Evolutionary conservation across 805 yeast genomes (phyloP).

Genomic region (Wickerhamiella sorbophila): DNA sequence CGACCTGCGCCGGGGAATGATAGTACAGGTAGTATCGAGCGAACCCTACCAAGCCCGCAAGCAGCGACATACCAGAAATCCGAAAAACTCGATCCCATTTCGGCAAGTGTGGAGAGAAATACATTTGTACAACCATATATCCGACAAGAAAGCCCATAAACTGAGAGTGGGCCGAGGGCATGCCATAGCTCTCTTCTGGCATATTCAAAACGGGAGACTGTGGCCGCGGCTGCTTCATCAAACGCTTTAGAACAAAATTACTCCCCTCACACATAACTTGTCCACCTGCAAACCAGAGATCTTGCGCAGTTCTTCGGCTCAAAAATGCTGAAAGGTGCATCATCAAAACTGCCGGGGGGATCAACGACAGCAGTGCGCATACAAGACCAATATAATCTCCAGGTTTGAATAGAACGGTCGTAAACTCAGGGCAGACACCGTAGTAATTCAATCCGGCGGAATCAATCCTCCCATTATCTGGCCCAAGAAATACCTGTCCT

Average conservation of each 20-base stretch:
- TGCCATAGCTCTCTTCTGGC: slow-evolving; percentile 58
- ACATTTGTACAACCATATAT: slow-evolving; percentile 24
- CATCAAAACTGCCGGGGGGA: slow-evolving; percentile 66
- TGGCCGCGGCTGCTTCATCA: slow-evolving; percentile 66
- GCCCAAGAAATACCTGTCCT: slow-evolving; percentile 6
- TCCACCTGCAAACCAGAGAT: slow-evolving; percentile 70
- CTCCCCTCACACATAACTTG: slow-evolving; percentile 64
- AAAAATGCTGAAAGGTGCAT: slow-evolving; percentile 77
- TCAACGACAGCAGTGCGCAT: slow-evolving; percentile 59
- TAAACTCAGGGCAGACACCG: slow-evolving; percentile 41
- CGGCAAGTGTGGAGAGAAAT: slow-evolving; percentile 6
- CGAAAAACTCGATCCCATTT: slow-evolving; percentile 16
- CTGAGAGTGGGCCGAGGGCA: slow-evolving; percentile 96
- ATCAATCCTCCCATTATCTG: neutral
- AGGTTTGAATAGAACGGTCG: slow-evolving; percentile 69
- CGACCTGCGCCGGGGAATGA: slow-evolving; percentile 60
- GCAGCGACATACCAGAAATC: slow-evolving; percentile 10
- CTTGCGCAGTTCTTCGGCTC: slow-evolving; percentile 69
- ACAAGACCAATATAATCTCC: slow-evolving; percentile 42
- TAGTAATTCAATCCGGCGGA: slow-evolving; percentile 37
- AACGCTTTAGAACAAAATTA: slow-evolving; percentile 52
- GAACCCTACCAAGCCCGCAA: slow-evolving; percentile 36
- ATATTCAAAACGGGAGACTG: slow-evolving; percentile 17
- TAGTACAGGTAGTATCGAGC: slow-evolving; percentile 70
- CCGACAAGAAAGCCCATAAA: slow-evolving; percentile 71